Base-by-base conservation (phyloP, 495 filamentous ascomycete genomes). In the Evansstolkia leycettana region DNA sequence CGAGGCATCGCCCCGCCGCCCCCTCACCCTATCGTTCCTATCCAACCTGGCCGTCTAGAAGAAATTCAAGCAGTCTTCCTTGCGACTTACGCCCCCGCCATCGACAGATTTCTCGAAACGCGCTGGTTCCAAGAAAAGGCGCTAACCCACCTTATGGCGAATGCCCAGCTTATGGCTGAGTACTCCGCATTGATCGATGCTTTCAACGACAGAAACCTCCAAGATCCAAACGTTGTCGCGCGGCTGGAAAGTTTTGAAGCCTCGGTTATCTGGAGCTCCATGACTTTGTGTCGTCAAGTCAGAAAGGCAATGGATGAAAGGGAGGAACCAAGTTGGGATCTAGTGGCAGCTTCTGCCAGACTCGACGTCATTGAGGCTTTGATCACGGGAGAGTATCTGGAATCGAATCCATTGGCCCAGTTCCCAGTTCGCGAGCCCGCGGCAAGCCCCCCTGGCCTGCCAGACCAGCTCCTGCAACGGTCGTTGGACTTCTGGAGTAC, bases 81-180 rank as follows among this genome's bases (percentile, higher is more conserved):
- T 38, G 76, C 78, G 30, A 75, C 83, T 33, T 94, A 90, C 51
- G 75, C 75, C 12, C 72, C 73, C 1, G 84, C 81, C 16, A 75
- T 94, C 24, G 75, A 84, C 46, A 73, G 72, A 36, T 78, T 93
- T 40, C 72, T 94, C 36, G 87, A 94, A 45, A 80, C 84, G n/a
- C 67, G 67, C 19, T 94, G 85, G 85, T 94, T 80, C 52, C 58
- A 68, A 34, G 68, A 58, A 49, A 70, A 57, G 49, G 74, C 58
- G 24, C 42, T 69, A 3, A 46, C 52, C 5, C 48, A 69, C 18
- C 57, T 89, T 5, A 55, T 73, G 55, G 67, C 64, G 17, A 75
- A 80, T 41, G 53, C 57, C 19, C 60, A 67, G 19, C 59, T 84
- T 11, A 69, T 77, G 51, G 69, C 75, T 31, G 70, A 78, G 31